phyloP scores from a whole-genome alignment of 2,329 filamentous ascomycete genomes.

The Atkinsonella texensis region DNA sequence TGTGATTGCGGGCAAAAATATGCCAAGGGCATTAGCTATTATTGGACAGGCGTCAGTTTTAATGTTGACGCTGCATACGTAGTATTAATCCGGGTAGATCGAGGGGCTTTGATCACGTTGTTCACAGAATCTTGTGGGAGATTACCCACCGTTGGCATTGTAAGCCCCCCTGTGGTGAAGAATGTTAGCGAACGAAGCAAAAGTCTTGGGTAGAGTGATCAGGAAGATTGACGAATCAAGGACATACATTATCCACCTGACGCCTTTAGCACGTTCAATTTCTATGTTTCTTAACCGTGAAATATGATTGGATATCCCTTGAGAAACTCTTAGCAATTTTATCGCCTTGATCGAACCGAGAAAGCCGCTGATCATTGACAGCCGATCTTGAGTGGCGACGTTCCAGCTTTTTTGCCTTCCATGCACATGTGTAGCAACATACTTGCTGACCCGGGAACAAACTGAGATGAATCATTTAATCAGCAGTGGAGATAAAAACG shows the following conservation, averaged over 20 bases:
- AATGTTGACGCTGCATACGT: no score
- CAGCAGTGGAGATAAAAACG: constrained; percentile 8
- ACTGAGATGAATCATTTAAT: constrained; percentile 11
- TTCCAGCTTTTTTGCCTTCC: constrained; percentile 27
- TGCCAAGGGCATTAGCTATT: constrained; percentile 28
- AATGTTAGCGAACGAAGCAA: no score
- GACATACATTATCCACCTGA: constrained; percentile 27
- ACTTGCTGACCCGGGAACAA: constrained; percentile 28
- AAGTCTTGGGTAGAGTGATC: no score
- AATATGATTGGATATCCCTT: constrained; percentile 9
- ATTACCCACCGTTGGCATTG: constrained; percentile 25
- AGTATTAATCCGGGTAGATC: no score
- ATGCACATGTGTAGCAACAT: constrained; percentile 25
- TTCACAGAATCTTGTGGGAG: neutral
- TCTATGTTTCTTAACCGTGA: constrained; percentile 20
- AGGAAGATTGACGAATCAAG: no score
- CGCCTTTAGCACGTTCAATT: constrained; percentile 13
- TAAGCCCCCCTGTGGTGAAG: constrained; percentile 13
- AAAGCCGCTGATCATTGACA: constrained; percentile 22
- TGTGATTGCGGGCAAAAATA: constrained; percentile 28
- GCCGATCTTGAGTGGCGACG: constrained; percentile 25
- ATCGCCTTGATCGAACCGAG: constrained; percentile 25
- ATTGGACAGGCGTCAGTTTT: neutral
- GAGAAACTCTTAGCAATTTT: constrained; percentile 23
- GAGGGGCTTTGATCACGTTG: neutral